Evolutionary conservation across 805 yeast species (phyloP).

Genomic region (Metschnikowia reukaufii): DNA sequence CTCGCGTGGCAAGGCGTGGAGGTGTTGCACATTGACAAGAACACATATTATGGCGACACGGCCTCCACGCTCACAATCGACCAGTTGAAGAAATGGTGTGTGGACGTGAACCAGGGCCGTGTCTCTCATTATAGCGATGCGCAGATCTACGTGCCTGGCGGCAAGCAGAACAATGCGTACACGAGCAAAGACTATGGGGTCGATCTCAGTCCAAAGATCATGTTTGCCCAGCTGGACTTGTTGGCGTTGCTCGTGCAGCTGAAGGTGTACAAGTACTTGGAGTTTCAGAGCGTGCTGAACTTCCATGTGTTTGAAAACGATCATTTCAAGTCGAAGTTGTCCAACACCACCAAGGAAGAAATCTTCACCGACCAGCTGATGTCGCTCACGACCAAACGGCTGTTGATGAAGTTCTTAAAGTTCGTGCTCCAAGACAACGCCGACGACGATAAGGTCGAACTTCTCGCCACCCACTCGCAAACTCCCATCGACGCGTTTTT

Average conservation of each 20-base stretch:
- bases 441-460: conserved; percentile 59
- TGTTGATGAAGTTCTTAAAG: conserved; percentile 87
- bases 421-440: conserved; percentile 62
- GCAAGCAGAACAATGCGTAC: conserved; percentile 48
- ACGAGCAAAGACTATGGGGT: conserved; percentile 77
- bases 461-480: conserved; percentile 57
- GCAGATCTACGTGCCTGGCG: conserved; percentile 70
- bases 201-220: conserved; percentile 80
- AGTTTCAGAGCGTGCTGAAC: conserved; percentile 82
- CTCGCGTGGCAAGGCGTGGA: conserved; percentile 98
- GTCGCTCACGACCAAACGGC: conserved; percentile 72
- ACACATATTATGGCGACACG: conserved; percentile 85
- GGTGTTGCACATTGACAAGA: conserved; percentile 85
- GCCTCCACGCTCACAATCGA: conserved; percentile 84
- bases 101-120: conserved; percentile 55
- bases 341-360: conserved; percentile 81
- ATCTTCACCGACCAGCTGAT: conserved; percentile 87
- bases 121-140: conserved; percentile 63
- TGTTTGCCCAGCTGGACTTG: conserved; percentile 90
- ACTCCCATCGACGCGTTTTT: conserved; percentile 62
- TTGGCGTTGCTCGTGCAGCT: conserved; percentile 75
- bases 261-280: conserved; percentile 86
- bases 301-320: conserved; percentile 96
- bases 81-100: conserved; percentile 82
- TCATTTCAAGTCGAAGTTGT: conserved; percentile 73